Percentiles rank a stretch among this genome's conserved stretches.
phyloP scores from a whole-genome alignment of 2,329 filamentous ascomycete species.

The Beauveria medogensis region DNA sequence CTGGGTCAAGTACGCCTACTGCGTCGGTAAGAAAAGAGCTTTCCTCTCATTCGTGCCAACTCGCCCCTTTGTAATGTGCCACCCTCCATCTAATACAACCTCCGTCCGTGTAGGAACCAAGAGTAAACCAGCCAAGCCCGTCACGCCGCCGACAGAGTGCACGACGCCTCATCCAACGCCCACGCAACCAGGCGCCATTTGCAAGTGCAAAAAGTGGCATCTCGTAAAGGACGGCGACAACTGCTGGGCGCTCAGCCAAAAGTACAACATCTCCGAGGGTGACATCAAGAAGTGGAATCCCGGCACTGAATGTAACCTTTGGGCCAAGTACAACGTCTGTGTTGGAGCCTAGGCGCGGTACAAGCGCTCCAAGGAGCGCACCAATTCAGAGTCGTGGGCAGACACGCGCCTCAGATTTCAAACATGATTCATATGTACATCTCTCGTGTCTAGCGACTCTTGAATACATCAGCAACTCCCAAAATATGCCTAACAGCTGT shows the following conservation, averaged over 20 bases:
- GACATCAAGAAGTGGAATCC: not conserved
- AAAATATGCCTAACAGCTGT: not conserved
- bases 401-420: too few species aligned
- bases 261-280: not conserved
- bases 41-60: too few species aligned
- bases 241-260: not conserved
- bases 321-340: slow-evolving; percentile 2
- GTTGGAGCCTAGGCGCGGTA: not conserved
- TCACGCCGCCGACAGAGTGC: not conserved
- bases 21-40: not conserved
- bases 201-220: slow-evolving; percentile 1
- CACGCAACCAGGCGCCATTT: not conserved
- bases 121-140: not conserved
- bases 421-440: not conserved
- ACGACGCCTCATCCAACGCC: not conserved
- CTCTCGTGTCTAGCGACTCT: not conserved
- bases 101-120: not conserved
- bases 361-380: not conserved
- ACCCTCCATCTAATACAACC: too few species aligned
- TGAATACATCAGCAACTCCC: not conserved
- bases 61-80: too few species aligned
- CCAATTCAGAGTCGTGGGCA: too few species aligned
- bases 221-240: not conserved
- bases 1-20: slow-evolving; percentile 1
- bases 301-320: not conserved